phyloP scores from a whole-genome alignment of 805 yeast species.

The Kuraishia hungarica region DNA sequence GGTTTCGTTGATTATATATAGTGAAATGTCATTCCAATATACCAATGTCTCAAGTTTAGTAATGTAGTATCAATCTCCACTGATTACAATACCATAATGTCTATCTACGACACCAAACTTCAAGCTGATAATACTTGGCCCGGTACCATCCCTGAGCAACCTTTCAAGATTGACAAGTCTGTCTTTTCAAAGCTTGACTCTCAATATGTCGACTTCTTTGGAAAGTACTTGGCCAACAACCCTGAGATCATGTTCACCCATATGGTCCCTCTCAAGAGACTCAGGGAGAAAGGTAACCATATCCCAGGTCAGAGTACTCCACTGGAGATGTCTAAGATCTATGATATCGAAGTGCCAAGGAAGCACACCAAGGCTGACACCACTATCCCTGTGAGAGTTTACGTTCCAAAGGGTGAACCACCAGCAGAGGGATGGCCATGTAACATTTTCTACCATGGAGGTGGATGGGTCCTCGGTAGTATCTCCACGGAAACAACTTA shows the following conservation, averaged over 20 bases:
- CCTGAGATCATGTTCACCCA: slow-evolving; percentile 15
- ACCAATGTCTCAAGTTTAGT: slow-evolving; percentile 23
- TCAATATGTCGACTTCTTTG: slow-evolving; percentile 28
- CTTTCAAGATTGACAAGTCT: slow-evolving; percentile 21
- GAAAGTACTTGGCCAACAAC: slow-evolving; percentile 12
- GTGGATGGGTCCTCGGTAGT: slow-evolving; percentile 35
- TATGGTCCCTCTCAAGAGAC: slow-evolving; percentile 7
- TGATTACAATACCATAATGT: slow-evolving; percentile 5
- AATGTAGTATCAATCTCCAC: slow-evolving; percentile 14
- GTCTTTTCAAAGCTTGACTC: slow-evolving; percentile 22
- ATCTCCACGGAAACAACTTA: slow-evolving; percentile 29
- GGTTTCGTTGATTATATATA: no score
- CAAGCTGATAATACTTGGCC: slow-evolving; percentile 21
- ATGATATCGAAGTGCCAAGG: slow-evolving; percentile 25
- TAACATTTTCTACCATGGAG: slow-evolving; percentile 33
- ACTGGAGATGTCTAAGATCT: slow-evolving; percentile 17
- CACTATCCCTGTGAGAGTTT: slow-evolving; percentile 23
- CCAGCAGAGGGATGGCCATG: slow-evolving; percentile 31
- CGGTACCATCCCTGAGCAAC: slow-evolving; percentile 17
- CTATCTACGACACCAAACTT: slow-evolving; percentile 9
- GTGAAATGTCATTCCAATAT: slow-evolving; percentile 19
- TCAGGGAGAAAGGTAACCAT: slow-evolving; percentile 5
- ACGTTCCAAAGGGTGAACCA: slow-evolving; percentile 26
- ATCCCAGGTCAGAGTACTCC: slow-evolving; percentile 29
- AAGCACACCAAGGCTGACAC: slow-evolving; percentile 17